phyloP scores from a whole-genome alignment of 2,329 filamentous ascomycete species.

The Beauveria scarabaeidicola region DNA sequence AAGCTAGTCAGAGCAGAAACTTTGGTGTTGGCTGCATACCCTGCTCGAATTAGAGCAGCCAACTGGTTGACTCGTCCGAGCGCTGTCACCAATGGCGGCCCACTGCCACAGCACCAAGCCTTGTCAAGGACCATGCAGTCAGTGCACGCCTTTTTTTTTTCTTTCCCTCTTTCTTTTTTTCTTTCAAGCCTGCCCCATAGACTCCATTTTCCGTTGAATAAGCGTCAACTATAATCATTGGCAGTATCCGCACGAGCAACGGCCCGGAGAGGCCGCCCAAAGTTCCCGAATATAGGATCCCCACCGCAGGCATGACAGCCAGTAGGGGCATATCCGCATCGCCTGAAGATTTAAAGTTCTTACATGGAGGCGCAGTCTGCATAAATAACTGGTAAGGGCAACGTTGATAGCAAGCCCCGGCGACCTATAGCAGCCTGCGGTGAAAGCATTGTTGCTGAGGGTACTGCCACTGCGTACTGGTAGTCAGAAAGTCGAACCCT shows the following conservation, averaged over 20 bases:
- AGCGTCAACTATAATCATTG: not conserved
- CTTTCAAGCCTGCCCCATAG: not conserved
- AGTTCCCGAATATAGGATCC: not conserved
- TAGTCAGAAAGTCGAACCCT: too few species aligned
- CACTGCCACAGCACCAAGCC: not conserved
- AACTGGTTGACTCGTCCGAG: not conserved
- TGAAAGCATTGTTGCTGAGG: not conserved
- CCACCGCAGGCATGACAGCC: not conserved
- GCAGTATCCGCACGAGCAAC: constrained; percentile 1
- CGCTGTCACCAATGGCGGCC: not conserved
- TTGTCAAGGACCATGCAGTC: not conserved
- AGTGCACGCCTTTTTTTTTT: too few species aligned
- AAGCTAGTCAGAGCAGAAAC: too few species aligned
- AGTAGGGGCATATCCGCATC: not conserved
- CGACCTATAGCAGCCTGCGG: not conserved
- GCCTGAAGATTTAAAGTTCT: not conserved
- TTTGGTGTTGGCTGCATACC: too few species aligned
- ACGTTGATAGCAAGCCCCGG: not conserved
- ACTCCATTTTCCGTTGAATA: not conserved
- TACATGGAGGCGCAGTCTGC: not conserved
- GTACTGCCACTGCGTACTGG: too few species aligned
- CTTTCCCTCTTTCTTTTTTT: not conserved
- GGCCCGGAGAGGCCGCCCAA: constrained; percentile 1
- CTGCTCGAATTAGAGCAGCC: too few species aligned
- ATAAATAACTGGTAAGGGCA: not conserved